Base-by-base conservation (phyloP, 208 protist species). In the Leishmania lainsoni region DNA sequence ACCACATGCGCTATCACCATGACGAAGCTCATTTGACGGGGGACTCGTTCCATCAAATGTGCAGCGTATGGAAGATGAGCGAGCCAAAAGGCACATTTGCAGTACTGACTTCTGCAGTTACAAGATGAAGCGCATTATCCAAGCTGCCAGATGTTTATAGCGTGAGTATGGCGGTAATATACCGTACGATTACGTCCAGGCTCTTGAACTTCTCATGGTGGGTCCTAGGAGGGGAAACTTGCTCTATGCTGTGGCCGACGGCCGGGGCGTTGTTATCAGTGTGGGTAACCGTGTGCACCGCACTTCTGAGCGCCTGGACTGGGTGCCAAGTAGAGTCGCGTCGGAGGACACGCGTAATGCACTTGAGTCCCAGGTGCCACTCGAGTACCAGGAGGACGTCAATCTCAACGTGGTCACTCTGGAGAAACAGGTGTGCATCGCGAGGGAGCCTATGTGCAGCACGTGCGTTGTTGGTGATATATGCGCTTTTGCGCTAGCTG, bases 211-310 rank as follows among this genome's bases (percentile, higher is more conserved):
- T n/a, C 94, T 94, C 3, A 95, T 97, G 35, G 89, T 99, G 42
- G 97, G 96, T 1, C 91, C 94, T 4, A 99, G 99, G 84, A 99
- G 99, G 97, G 96, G 93, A 20, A 84, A 98, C 73, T 76, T 99
- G 9, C 95, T 95, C 77, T 75, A 94, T 20, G 88, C 93, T 56
- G 86, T 78, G 22, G 89, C 87, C 0, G 90, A 93, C 65, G 79
- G 86, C 45, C 79, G 86, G 45, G 81, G 91, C 54, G 75, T 95
- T 56, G 98, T 96, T 12, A 98, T 99, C 75, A 94, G 94, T 14
- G 96, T 99, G 5, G 97, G 98, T 81, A 95, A 93, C 5, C 98
- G 99, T 80, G 95, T 99, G n/a, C 97, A 99, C 74, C 90, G 97
- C 68, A 97, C 99, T 66, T 78, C 79, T 4, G 94, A 97, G 69